phyloP scores from a whole-genome alignment of 371 early-diverging fungal genomes.

The Mortierella sp. region DNA sequence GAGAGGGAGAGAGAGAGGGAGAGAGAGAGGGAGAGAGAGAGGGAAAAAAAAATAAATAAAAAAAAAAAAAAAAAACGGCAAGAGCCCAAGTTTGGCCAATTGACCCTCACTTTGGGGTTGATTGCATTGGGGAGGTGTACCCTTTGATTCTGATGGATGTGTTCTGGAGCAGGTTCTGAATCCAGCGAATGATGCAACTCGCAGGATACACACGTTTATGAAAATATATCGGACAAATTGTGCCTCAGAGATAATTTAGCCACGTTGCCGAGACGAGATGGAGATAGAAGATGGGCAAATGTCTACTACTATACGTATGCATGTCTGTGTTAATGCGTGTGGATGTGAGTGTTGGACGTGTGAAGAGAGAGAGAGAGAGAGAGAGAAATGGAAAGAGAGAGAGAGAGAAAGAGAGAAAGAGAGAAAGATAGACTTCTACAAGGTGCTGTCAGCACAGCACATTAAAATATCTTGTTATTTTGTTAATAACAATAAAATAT shows the following conservation, averaged over 20 bases:
- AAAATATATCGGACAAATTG: not conserved
- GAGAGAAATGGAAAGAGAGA: not conserved
- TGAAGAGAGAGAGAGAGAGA: conserved; percentile 3
- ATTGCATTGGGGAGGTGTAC: no score
- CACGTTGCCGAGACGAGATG: conserved; percentile 1
- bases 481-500: no score
- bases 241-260: not conserved
- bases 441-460: no score
- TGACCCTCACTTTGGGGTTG: no score
- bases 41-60: no score
- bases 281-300: not conserved
- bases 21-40: no score
- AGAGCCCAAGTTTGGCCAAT: no score
- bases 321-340: no score
- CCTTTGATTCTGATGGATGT: not conserved
- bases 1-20: not conserved
- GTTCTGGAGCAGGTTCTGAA: conserved; percentile 2
- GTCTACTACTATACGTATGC: not conserved
- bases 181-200: conserved; percentile 3
- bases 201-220: conserved; percentile 2
- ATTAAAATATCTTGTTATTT: no score
- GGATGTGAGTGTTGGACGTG: no score
- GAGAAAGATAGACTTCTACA: not conserved
- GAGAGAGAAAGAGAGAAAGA: not conserved
- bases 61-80: no score